Percentiles rank a stretch among this genome's conserved stretches.
These are phyloP conservation scores for Fusarium nelsonii DNA, from an alignment of 2,329 filamentous ascomycete genomes.

Conservation along the genomic window DNA sequence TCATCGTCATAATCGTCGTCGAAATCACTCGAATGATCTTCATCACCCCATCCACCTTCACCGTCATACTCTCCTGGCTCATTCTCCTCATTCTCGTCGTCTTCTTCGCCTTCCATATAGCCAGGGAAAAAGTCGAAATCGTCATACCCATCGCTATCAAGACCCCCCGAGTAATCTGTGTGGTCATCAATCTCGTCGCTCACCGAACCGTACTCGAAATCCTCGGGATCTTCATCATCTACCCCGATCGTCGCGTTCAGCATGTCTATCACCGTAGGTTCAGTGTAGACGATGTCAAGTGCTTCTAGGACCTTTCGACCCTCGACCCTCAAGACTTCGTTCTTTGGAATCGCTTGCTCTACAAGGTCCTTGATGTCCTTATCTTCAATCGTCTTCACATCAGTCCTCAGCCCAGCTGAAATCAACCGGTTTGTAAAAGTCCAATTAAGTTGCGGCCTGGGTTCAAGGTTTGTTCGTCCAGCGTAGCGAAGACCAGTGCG, in stretches of 20 bases:
- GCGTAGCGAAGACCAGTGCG: slow-evolving; percentile 10
- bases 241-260: slow-evolving; percentile 5
- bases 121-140: slow-evolving; percentile 18
- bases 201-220: slow-evolving; percentile 32
- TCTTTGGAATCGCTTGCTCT: slow-evolving; percentile 39
- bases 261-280: slow-evolving; percentile 25
- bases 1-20: slow-evolving; percentile 42
- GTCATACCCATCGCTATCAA: slow-evolving; percentile 29
- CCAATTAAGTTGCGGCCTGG: slow-evolving; percentile 44
- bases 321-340: slow-evolving; percentile 34
- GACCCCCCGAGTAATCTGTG: slow-evolving; percentile 26
- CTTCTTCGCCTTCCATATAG: slow-evolving; percentile 25
- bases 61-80: slow-evolving; percentile 14
- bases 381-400: slow-evolving; percentile 41
- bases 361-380: slow-evolving; percentile 40
- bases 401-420: slow-evolving; percentile 44
- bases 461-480: slow-evolving; percentile 5
- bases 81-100: slow-evolving; percentile 20
- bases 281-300: slow-evolving; percentile 44
- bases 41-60: slow-evolving; percentile 17
- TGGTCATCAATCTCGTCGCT: slow-evolving; percentile 37
- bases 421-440: slow-evolving; percentile 43
- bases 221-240: slow-evolving; percentile 4
- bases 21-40: slow-evolving; percentile 28
- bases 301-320: slow-evolving; percentile 45